A percentile compares a stretch with the other conserved stretches of the same genome.
phyloP scores from a whole-genome alignment of 2,329 filamentous ascomycete genomes.

The Neospermospora avenae region DNA sequence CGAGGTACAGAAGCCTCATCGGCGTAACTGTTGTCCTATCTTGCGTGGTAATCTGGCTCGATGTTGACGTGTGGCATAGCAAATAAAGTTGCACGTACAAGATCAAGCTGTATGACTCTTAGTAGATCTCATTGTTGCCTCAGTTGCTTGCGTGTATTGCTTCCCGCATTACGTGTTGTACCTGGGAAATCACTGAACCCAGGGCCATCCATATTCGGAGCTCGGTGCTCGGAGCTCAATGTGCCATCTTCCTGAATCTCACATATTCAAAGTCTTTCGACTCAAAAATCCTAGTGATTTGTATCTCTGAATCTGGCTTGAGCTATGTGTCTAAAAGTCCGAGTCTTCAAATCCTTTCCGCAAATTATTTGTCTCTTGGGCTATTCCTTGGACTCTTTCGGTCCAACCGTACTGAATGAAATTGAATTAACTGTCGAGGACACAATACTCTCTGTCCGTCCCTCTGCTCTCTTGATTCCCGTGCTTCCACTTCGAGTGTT shows the following conservation, averaged over 20 bases:
- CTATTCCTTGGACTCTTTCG: constrained; percentile 17
- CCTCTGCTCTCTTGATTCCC: constrained; percentile 22
- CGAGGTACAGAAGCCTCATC: background rate
- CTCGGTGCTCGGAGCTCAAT: background rate
- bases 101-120: background rate
- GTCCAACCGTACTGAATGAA: constrained; percentile 16
- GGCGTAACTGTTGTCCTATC: background rate
- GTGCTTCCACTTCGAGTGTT: constrained; percentile 21
- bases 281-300: background rate
- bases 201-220: background rate
- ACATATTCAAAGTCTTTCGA: background rate
- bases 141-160: background rate
- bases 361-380: constrained; percentile 10
- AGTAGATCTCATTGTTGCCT: background rate
- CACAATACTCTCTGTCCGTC: constrained; percentile 23
- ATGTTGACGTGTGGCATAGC: background rate
- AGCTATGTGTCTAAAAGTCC: background rate
- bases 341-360: background rate
- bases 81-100: background rate
- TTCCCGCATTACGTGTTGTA: background rate
- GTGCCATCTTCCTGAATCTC: background rate
- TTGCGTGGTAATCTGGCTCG: background rate
- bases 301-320: background rate
- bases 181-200: background rate
- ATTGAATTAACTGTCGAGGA: constrained; percentile 32